Evolutionary conservation across 768 basidiomycete genomes (phyloP), one percentile per base, ranked within the genome.

Genomic region (Cyclocybe cylindracea): DNA sequence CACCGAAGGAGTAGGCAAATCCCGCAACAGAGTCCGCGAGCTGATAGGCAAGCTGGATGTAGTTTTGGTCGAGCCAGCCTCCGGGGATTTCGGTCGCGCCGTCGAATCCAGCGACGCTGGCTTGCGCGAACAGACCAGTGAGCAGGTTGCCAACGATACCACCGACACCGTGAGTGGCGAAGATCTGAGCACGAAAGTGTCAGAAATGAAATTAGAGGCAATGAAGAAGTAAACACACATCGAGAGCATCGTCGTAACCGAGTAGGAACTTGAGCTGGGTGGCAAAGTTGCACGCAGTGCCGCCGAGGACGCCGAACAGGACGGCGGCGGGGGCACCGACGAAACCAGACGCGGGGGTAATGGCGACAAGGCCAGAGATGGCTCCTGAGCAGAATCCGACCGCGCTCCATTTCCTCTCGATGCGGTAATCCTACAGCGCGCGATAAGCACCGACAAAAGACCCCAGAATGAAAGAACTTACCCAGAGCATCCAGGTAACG

Each of bases 351-450:
- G 72, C 91, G n/a, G 90, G 91, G 0, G 89, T 92, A 53, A 94
- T 94, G 31, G 90, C 91, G 14, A 96, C 94, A 2, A 94, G 83
- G 39, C 94, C 96, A 7, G 86, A 77, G 52, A 98, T 91, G 33
- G 93, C 92, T 14, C 96, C 96, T 2, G 94, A 94, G 71, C 96
- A 98, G 73, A 96, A 96, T 6, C 94, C 94, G 54, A 98, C 92
- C 1, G 84, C 88, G 45, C 84, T 86, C 94, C 94, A 97, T 66
- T 97, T 96, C 67, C 80, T 81, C 70, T 97, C 95, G 42, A 97
- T 79, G 51, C 95, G 86, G 70, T 84, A 98, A 75, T 98, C 95
- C 79, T 85, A 42, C 0, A n/a, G n/a, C 33, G 11, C 47, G 18
- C 48, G 14, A 1, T 35, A 14, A 19, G 24, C 1, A 42, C 37